Base-by-base conservation (phyloP, 768 basidiomycete genomes). In the Kwoniella newhampshirensis region DNA sequence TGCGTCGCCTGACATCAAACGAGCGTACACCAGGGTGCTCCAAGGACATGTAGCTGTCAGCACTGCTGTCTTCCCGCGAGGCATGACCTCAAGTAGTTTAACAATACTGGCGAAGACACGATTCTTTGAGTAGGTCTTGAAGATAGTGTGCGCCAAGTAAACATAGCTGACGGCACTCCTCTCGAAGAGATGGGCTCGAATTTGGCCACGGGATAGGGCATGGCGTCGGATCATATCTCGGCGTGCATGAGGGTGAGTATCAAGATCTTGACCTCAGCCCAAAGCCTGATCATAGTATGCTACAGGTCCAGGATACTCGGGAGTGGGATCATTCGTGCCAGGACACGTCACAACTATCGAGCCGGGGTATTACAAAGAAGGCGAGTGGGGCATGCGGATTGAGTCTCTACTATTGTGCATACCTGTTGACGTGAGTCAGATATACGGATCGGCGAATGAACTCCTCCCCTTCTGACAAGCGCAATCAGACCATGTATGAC, bases 21-120 rank as follows among this genome's bases (percentile, higher is more conserved):
- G 92, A 63, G 91, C 94, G 1, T 99, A 86, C 77, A 99, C 96
- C 27, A 82, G 91, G 43, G 96, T 98, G 40, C 75, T 99, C 55
- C 96, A 99, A 78, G 94, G 93, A 7, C 96, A 99, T 79, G 94
- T 98, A 63, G 90, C 90, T 23, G 89, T 97, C 67, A 91, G 93
- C 77, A 83, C 81, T 60, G 87, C 88, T 4, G 81, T 91, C 26
- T 99, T 94, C 80, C 96, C 94, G 18, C 85, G 87, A 75, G 91
- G 90, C 3, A 93, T 90, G 3, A 85, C 87, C 2, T 91, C 93
- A 1, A 79, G 80, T 37, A 85, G 88, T 75, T 78, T 96, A 41
- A 90, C 93, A 73, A 89, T 91, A 49, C 81, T 96, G 27, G 91
- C 92, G n/a, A 84, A 90, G 49, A 88, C 84, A 63, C 87, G 88